Evolutionary conservation across 2,329 filamentous ascomycete species (phyloP).

Genomic region (Verticillium isaacii): DNA sequence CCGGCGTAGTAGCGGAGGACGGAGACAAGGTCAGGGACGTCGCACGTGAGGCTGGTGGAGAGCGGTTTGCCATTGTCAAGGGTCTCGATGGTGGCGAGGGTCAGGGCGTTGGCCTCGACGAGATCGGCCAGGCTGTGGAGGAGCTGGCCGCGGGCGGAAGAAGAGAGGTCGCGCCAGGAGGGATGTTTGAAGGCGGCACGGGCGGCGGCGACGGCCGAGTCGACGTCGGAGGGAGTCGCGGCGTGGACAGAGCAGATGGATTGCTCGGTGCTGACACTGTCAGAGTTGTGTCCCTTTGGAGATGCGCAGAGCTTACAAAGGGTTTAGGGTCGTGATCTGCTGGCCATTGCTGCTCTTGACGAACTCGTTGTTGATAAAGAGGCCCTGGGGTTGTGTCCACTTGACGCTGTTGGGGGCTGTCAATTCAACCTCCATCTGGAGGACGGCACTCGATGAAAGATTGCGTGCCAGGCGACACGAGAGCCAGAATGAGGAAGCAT

Average conservation of each 20-base stretch:
- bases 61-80: constrained; percentile 82
- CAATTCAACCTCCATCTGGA: constrained; percentile 47
- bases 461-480: neutral
- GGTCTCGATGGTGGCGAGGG: constrained; percentile 54
- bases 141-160: constrained; percentile 62
- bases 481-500: neutral
- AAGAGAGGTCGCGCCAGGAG: constrained; percentile 64
- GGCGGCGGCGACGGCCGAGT: constrained; percentile 65
- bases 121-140: constrained; percentile 68
- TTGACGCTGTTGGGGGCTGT: constrained; percentile 71
- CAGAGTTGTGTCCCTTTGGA: neutral
- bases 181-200: constrained; percentile 62
- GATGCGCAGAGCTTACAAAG: constrained; percentile 44
- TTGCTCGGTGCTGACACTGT: constrained; percentile 43
- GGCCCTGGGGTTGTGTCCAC: constrained; percentile 68
- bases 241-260: constrained; percentile 63
- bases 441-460: neutral
- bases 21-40: constrained; percentile 44
- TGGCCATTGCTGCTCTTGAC: constrained; percentile 61
- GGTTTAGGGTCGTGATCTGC: constrained; percentile 64
- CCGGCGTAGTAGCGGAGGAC: constrained; percentile 72
- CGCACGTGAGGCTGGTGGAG: constrained; percentile 56
- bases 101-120: constrained; percentile 56
- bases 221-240: constrained; percentile 61
- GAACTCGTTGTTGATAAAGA: constrained; percentile 83